Evolutionary conservation across 768 basidiomycete species (phyloP).

Genomic region (Tephrocybe sp.): DNA sequence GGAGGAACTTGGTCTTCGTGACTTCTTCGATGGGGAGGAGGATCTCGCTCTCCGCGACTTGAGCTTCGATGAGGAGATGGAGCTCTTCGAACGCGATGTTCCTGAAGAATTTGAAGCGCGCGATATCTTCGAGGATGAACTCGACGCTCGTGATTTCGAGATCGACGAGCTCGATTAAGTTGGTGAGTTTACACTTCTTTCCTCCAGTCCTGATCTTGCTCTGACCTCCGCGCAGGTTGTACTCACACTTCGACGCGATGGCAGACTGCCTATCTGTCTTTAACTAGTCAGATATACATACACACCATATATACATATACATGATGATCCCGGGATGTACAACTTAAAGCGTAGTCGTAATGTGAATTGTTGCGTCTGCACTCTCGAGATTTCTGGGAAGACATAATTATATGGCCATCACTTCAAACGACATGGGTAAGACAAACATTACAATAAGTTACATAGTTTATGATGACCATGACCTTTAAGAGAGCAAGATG

Average conservation of each 20-base stretch:
- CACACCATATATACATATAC: background rate
- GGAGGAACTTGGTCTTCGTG: too few relatives aligned
- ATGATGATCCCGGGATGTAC: background rate
- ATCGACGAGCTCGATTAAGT: conserved; percentile 11
- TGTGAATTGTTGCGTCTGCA: too few relatives aligned
- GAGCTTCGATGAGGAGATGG: background rate
- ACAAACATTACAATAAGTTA: too few relatives aligned
- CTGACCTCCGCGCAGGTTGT: background rate
- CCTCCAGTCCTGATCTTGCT: background rate
- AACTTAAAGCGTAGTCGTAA: background rate
- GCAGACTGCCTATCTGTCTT: background rate
- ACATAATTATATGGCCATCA: too few relatives aligned
- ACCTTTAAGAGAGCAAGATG: too few relatives aligned
- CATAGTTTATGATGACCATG: too few relatives aligned
- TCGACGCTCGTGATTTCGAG: background rate
- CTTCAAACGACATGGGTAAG: too few relatives aligned
- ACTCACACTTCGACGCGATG: background rate
- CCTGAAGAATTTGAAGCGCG: background rate
- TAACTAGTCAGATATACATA: background rate
- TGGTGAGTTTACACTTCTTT: background rate
- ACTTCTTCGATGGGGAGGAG: background rate
- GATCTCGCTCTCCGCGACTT: background rate
- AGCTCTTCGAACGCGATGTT: background rate
- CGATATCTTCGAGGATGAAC: background rate
- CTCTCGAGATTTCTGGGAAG: too few relatives aligned